Base-by-base conservation (phyloP, 2,329 filamentous ascomycete genomes). In the Calonectria ilicicola region DNA sequence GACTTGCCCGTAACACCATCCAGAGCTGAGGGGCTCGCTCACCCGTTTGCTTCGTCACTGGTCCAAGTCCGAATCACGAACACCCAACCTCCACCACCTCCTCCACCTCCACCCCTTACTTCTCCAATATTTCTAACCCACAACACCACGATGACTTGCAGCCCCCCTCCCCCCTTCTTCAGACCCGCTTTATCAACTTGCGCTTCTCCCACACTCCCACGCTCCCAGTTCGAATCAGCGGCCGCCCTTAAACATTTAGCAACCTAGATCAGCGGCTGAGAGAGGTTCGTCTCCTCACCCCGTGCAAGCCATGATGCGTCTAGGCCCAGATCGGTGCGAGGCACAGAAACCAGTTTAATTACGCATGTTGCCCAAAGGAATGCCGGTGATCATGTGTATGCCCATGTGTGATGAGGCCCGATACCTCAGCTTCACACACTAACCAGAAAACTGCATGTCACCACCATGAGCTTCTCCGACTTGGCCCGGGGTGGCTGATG, bases 61-160 rank as follows among this genome's bases (percentile, higher is more conserved):
- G 68, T 14, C 51, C 32, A 58, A 32, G 38, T 58, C 40, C 51
- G 38, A 63, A 65, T 32, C 38, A 29, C 38, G 38, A 65, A 70
- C 67, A 58, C 60, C 67, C 42, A 65, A 29, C 67, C 64, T 73
- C 58, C 32, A 53, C 32, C 64, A 32, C n/a, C n/a, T n/a, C n/a
- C n/a, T 32, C 29, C 5, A 5, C 29, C 29, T 32, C 29, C 29
- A 75, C 51, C 46, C 72, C 38, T 72, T 64, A 58, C 32, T 67
- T 77, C 66, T 56, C 62, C 49, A 47, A 26, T 29, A 40, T 17
- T 44, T 23, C 21, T 19, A 58, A 58, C 67, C 65, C 65, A 60
- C 68, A 72, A 65, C 40, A 64, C 69, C 62, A 75, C 49, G 46
- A 78, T 78, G 76, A 77, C 77, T 76, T 78, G 77, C 77, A 78